These are phyloP conservation scores for Amanita pseudoporphyria DNA, from an alignment of 768 basidiomycete species.

Conservation along the genomic window DNA sequence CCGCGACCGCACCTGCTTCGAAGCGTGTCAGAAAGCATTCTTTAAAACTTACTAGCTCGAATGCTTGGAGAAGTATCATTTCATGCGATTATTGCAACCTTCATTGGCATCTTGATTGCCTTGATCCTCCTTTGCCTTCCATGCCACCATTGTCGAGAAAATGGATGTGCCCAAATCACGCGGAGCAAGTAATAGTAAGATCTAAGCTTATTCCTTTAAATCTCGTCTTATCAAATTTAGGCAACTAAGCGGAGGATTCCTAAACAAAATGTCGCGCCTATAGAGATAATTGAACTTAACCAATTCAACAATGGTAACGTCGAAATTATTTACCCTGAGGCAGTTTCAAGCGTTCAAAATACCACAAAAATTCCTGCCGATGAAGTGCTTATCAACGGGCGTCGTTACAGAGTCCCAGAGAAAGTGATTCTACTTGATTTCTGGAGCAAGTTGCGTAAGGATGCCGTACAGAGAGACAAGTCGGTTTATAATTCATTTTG, in stretches of 20 bases:
- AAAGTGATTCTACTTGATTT: constrained; percentile 89
- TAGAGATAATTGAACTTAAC: constrained; percentile 66
- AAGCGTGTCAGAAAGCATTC: constrained; percentile 46
- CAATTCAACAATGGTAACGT: constrained; percentile 90
- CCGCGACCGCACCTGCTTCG: constrained; percentile 41
- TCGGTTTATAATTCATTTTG: constrained; percentile 18
- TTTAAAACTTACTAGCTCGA: constrained; percentile 32
- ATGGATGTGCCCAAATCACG: constrained; percentile 99
- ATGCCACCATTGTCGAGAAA: constrained; percentile 86
- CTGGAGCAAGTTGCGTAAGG: constrained; percentile 72
- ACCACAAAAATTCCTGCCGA: constrained; percentile 52
- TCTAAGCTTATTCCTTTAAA: neutral
- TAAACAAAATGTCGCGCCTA: constrained; percentile 51
- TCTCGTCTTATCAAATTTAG: constrained; percentile 28
- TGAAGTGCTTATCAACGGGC: constrained; percentile 80
- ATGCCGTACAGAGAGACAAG: constrained; percentile 29
- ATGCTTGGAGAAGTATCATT: constrained; percentile 67
- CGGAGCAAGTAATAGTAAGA: constrained; percentile 77
- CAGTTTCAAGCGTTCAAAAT: constrained; percentile 25
- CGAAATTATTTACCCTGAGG: constrained; percentile 68
- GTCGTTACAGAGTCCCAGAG: constrained; percentile 90
- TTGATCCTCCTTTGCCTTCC: constrained; percentile 79
- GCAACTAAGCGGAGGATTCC: constrained; percentile 73
- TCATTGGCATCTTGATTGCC: constrained; percentile 96
- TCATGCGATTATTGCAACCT: constrained; percentile 93